Conservation (phyloP, 306 rosid genomes). For the Vigna trinervia region DNA sequence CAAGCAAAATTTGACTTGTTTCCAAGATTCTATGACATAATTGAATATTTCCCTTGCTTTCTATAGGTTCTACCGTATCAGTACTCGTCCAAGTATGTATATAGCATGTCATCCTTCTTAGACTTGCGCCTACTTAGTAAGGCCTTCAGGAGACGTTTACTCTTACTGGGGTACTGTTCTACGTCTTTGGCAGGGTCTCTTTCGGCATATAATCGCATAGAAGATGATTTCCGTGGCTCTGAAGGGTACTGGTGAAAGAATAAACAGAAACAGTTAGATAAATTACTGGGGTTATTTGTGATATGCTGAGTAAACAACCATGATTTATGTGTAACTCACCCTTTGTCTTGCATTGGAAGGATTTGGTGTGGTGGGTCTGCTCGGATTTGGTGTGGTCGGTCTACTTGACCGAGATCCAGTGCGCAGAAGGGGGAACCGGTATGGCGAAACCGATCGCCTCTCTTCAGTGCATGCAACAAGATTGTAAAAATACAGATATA, state of each 20-base stretch:
- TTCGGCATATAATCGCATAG: constrained; percentile 89
- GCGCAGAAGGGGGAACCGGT: constrained; percentile 93
- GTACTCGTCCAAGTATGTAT: constrained; percentile 93
- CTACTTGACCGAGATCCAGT: constrained; percentile 85
- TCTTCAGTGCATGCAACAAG: constrained; percentile 56
- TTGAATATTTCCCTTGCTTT: constrained; percentile 31
- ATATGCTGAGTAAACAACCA: constrained; percentile 7
- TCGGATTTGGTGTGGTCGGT: constrained; percentile 79
- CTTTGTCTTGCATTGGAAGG: constrained; percentile 70
- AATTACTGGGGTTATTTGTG: constrained; percentile 11
- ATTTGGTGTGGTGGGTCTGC: constrained; percentile 90
- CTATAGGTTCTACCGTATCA: constrained; percentile 50
- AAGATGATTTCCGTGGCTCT: constrained; percentile 90
- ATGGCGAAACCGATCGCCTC: constrained; percentile 85
- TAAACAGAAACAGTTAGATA: constrained; percentile 26
- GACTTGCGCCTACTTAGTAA: constrained; percentile 96
- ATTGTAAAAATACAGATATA: constrained; percentile 40
- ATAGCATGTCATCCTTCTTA: constrained; percentile 90
- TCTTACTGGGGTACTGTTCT: constrained; percentile 89
- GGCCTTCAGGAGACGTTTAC: constrained; percentile 93
- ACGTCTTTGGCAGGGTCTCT: constrained; percentile 66
- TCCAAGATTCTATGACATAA: constrained; percentile 48
- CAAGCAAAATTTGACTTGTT: constrained; percentile 50
- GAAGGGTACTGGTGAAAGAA: constrained; percentile 75
- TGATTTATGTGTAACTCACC: constrained; percentile 45